Evolutionary conservation across 1,284 basidiomycete genomes (phyloP).

Genomic region (Leccinum proliferum): DNA sequence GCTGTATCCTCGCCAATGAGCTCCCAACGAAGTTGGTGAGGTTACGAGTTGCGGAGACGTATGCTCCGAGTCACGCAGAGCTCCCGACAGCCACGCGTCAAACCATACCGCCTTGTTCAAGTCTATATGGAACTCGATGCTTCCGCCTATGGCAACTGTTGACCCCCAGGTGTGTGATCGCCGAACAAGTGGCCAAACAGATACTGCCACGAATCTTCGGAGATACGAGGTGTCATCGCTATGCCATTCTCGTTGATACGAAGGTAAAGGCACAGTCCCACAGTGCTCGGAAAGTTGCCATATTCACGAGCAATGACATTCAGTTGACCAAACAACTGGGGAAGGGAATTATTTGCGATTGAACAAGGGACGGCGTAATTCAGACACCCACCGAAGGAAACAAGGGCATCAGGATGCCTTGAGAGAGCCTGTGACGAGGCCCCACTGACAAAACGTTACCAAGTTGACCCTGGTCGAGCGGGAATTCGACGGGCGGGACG

Average conservation of each 20-base stretch:
- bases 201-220: constrained; percentile 70
- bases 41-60: constrained; percentile 35
- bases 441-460: constrained; percentile 57
- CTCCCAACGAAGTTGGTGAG: constrained; percentile 32
- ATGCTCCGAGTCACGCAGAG: constrained; percentile 12
- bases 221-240: constrained; percentile 60
- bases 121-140: constrained; percentile 78
- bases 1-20: constrained; percentile 47
- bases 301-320: constrained; percentile 74
- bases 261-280: constrained; percentile 69
- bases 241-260: constrained; percentile 53
- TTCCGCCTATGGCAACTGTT: constrained; percentile 54
- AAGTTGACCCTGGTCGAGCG: constrained; percentile 54
- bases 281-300: constrained; percentile 62
- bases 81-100: constrained; percentile 58
- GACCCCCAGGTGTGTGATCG: constrained; percentile 26
- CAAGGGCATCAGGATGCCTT: constrained; percentile 70
- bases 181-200: constrained; percentile 67
- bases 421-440: constrained; percentile 53
- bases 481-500: constrained; percentile 55
- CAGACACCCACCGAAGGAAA: constrained; percentile 58
- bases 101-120: constrained; percentile 67
- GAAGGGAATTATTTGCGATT: not conserved
- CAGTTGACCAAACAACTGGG: constrained; percentile 68
- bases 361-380: not conserved